A percentile compares a stretch with the other conserved stretches of the same genome.
These are phyloP conservation scores for Ceratocystis albifundus DNA, from an alignment of 2,329 filamentous ascomycete genomes.

Conservation along the genomic window DNA sequence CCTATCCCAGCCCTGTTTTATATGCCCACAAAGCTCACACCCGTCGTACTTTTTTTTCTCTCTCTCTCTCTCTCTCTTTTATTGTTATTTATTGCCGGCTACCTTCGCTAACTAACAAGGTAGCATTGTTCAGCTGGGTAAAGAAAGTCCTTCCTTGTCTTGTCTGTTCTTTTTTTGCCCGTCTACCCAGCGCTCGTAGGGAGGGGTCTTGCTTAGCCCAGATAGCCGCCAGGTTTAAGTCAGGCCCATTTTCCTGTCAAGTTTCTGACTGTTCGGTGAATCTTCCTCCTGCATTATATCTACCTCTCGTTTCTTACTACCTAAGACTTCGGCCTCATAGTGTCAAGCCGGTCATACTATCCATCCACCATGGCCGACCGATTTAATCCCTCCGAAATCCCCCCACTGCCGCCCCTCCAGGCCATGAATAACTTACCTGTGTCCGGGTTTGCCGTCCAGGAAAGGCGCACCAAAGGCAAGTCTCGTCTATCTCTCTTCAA, in stretches of 20 bases:
- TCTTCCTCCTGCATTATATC: constrained; percentile 1
- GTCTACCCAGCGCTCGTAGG: neutral
- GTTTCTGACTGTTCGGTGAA: neutral
- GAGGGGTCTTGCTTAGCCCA: neutral
- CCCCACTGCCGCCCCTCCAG: neutral
- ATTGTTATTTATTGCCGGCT: neutral
- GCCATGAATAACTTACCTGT: constrained; percentile 9
- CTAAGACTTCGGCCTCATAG: neutral
- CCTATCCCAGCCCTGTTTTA: constrained; percentile 2
- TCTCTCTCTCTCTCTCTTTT: no score
- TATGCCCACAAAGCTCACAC: neutral
- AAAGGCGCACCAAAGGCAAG: constrained; percentile 21
- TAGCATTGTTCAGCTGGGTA: neutral
- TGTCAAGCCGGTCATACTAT: neutral
- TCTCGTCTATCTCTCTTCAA: neutral
- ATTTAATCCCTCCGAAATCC: constrained; percentile 1
- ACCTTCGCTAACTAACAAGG: neutral
- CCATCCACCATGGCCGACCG: constrained; percentile 16
- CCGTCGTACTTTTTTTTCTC: neutral
- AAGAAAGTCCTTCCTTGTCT: neutral
- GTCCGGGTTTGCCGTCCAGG: constrained; percentile 12
- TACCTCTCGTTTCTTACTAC: neutral
- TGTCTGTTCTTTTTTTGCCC: neutral
- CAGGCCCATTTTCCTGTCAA: neutral
- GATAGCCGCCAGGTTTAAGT: constrained; percentile 3